Base-by-base conservation (phyloP, 208 protist genomes). In the Trypanosoma mega region DNA sequence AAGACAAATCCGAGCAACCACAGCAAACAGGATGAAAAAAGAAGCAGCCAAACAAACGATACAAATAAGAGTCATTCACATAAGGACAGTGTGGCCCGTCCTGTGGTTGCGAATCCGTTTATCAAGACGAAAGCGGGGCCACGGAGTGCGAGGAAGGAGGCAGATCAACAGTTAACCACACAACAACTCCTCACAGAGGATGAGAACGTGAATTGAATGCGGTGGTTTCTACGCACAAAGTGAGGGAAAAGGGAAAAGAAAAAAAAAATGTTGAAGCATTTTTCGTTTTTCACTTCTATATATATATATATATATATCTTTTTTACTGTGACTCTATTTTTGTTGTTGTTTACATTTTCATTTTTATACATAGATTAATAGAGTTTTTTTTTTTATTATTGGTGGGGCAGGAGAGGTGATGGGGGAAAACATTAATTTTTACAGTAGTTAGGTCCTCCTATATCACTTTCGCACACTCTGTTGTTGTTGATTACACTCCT, bases 101-200 rank as follows among this genome's bases (percentile, higher is more conserved):
- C 34, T 50, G 14, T 53, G 1, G 43, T 68, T 3, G 26, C 31
- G 4, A 48, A 20, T 23, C 50, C 55, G 2, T 48, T 54, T 24
- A 33, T 31, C 49, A 79, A 82, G 58, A 39, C 37, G 0, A 12
- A 5, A n/a, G 51, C 44, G 7, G 79, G 72, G 0, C 75, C 79
- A 31, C 23, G 12, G 2, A 53, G 41, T 11, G 68, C 79, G n/a
- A 48, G 63, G 44, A 85, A 85, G 54, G 21, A 64, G 3, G 50
- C 79, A 11, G 36, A 46, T 6, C 58, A 82, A 9, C 79, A 81
- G 54, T 56, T 62, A 20, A 39, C 27, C 43, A 79, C 79, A 30
- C 79, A 85, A 33, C 74, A 85, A 14, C 33, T 63, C 5, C 18
- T 46, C 0, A 41, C n/a, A 45, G 61, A 59, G 3, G 27, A 44